A percentile compares a stretch with the other conserved stretches of the same genome.
These are phyloP conservation scores for Xerocomellus intermedius DNA, from an alignment of 768 basidiomycete species.

Conservation along the genomic window DNA sequence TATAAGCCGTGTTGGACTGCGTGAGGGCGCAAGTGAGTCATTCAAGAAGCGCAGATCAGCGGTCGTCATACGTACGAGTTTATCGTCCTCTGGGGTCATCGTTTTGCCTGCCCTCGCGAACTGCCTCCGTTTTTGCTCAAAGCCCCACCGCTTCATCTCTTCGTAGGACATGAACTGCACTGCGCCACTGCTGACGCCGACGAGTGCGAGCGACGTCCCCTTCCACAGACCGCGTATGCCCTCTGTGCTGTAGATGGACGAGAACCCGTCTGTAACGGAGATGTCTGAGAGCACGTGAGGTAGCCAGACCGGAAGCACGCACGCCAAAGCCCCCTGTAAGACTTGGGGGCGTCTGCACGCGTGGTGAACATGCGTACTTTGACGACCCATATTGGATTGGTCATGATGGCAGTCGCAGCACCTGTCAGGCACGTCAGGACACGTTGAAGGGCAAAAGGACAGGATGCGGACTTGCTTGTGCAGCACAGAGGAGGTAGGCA, in stretches of 20 bases:
- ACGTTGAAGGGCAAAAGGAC: constrained; percentile 8
- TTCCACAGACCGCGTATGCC: constrained; percentile 80
- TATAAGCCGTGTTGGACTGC: constrained; percentile 90
- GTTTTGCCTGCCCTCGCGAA: constrained; percentile 57
- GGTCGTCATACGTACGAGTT: constrained; percentile 59
- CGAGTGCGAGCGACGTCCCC: constrained; percentile 82
- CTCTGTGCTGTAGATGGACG: constrained; percentile 66
- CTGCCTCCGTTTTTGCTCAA: constrained; percentile 69
- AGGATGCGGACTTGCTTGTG: constrained; percentile 87
- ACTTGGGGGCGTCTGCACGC: constrained; percentile 54
- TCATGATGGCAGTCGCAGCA: constrained; percentile 89
- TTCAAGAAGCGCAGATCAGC: neutral
- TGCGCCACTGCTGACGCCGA: constrained; percentile 93
- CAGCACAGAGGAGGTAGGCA: constrained; percentile 84
- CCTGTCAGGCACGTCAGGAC: constrained; percentile 47
- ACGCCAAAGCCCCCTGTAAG: constrained; percentile 84
- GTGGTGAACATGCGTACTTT: constrained; percentile 97
- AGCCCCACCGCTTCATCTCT: constrained; percentile 89
- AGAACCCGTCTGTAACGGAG: constrained; percentile 58
- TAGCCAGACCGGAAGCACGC: constrained; percentile 5
- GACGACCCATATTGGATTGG: constrained; percentile 97
- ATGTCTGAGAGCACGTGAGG: neutral
- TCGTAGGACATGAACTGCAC: constrained; percentile 97
- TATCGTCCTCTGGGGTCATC: constrained; percentile 76
- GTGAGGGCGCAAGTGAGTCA: neutral